A percentile compares a stretch with the other conserved stretches of the same genome.
Evolutionary conservation across 257 asterid species (phyloP).

Genomic region (Fraxinus anomala): DNA sequence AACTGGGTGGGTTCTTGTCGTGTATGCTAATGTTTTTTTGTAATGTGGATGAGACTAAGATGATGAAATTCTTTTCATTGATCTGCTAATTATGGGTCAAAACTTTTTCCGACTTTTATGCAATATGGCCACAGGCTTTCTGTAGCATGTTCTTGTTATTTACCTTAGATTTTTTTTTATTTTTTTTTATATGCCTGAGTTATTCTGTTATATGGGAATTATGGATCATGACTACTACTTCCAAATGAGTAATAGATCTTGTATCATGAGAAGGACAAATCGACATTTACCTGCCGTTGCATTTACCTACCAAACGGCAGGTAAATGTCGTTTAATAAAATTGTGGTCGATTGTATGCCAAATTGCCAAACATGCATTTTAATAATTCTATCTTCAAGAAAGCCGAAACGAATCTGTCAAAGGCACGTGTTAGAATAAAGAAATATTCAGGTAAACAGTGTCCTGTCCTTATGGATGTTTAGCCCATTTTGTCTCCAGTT

Average conservation of each 20-base stretch:
- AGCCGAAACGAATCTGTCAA: neutral
- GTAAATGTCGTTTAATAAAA: too few relatives aligned
- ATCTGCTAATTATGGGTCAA: constrained; percentile 31
- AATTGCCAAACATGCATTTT: too few relatives aligned
- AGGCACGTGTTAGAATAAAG: constrained; percentile 14
- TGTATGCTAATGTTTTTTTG: constrained; percentile 34
- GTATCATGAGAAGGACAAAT: neutral
- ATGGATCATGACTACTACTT: neutral
- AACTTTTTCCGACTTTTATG: constrained; percentile 27
- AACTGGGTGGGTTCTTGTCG: constrained; percentile 25
- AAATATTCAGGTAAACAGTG: constrained; percentile 23
- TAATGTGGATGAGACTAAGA: constrained; percentile 34
- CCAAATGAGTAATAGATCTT: too few relatives aligned
- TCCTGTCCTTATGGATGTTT: constrained; percentile 25
- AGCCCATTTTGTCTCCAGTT: constrained; percentile 15
- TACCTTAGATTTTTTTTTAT: neutral
- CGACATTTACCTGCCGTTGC: neutral
- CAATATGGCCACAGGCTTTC: constrained; percentile 37
- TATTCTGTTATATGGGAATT: neutral
- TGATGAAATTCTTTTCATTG: constrained; percentile 45
- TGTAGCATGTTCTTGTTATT: constrained; percentile 32
- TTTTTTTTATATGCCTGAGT: neutral
- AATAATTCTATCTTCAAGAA: neutral
- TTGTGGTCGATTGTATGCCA: too few relatives aligned
- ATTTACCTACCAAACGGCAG: neutral